Percentiles rank a stretch among this genome's conserved stretches.
Evolutionary conservation across 495 filamentous ascomycete genomes (phyloP).

Genomic region (Penicillium lagena): DNA sequence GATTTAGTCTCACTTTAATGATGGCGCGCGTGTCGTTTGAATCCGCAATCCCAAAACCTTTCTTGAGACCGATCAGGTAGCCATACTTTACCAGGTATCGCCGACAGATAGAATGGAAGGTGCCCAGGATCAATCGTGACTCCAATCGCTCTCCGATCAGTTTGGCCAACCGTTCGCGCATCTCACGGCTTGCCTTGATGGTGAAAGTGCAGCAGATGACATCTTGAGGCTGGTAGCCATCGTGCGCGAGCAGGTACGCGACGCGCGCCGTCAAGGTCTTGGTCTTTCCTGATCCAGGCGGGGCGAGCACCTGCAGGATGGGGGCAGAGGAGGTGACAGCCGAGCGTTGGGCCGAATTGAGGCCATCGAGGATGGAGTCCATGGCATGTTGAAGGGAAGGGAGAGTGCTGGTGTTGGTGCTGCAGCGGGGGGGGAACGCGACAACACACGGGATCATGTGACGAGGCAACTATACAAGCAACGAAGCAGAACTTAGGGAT

Average conservation of each 20-base stretch:
- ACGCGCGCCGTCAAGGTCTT: constrained; percentile 93
- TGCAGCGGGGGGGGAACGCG: constrained; percentile 9
- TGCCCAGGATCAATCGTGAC: constrained; percentile 78
- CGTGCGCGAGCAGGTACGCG: constrained; percentile 82
- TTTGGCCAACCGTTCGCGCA: constrained; percentile 79
- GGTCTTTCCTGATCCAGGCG: constrained; percentile 86
- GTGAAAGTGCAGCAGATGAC: constrained; percentile 97
- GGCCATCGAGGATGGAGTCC: constrained; percentile 58
- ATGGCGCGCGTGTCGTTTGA: constrained; percentile 71
- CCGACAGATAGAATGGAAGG: constrained; percentile 90
- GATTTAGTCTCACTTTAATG: constrained; percentile 37
- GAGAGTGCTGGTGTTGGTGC: background rate
- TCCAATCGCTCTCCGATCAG: constrained; percentile 73
- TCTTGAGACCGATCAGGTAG: constrained; percentile 70
- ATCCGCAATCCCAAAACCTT: constrained; percentile 93
- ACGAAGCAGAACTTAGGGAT: background rate
- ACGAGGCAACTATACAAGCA: background rate
- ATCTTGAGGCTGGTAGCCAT: constrained; percentile 78
- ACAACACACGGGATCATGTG: constrained; percentile 27
- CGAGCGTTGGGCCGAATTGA: constrained; percentile 77
- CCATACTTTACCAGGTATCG: constrained; percentile 85
- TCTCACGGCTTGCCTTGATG: constrained; percentile 92
- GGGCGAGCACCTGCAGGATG: constrained; percentile 86
- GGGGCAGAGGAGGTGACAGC: constrained; percentile 75
- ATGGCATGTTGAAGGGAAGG: constrained; percentile 12